Evolutionary conservation across 768 basidiomycete genomes (phyloP).

Genomic region (Cytidiella melzeri): DNA sequence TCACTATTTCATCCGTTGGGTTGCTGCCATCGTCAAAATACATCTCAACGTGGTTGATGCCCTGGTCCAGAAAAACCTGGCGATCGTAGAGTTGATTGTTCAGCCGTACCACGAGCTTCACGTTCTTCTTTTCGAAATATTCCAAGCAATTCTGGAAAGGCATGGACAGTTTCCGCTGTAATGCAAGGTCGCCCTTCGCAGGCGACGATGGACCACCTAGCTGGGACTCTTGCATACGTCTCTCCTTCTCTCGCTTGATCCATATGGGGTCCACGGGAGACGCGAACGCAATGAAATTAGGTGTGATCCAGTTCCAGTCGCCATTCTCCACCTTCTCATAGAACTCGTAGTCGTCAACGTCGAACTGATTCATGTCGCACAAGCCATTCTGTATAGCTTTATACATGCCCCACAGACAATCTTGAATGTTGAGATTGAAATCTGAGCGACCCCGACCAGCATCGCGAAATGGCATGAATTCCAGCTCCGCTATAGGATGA

Average conservation of each 20-base stretch:
- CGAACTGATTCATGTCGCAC: conserved; percentile 93
- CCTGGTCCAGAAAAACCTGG: conserved; percentile 71
- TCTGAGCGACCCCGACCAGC: conserved; percentile 90
- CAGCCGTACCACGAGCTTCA: conserved; percentile 88
- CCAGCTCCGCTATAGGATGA: conserved; percentile 84
- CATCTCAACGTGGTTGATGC: conserved; percentile 85
- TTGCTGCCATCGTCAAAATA: conserved; percentile 99
- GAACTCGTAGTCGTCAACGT: conserved; percentile 85
- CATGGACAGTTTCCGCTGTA: conserved; percentile 71
- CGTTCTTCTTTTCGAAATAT: conserved; percentile 81
- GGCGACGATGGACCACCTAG: conserved; percentile 17
- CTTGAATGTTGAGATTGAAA: conserved; percentile 90
- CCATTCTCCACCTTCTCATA: conserved; percentile 96
- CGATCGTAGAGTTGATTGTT: conserved; percentile 92
- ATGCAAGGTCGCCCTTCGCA: conserved; percentile 36
- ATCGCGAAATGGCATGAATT: conserved; percentile 95
- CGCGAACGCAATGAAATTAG: conserved; percentile 90
- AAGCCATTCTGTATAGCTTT: conserved; percentile 88
- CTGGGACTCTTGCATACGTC: conserved; percentile 33
- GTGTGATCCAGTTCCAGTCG: conserved; percentile 95
- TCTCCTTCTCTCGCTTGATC: conserved; percentile 72
- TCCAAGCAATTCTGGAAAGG: conserved; percentile 89
- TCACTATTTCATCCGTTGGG: conserved; percentile 91
- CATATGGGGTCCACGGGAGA: conserved; percentile 80
- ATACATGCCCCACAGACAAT: conserved; percentile 84